phyloP scores from a whole-genome alignment of 1,284 basidiomycete genomes.

The Melampsora americana region DNA sequence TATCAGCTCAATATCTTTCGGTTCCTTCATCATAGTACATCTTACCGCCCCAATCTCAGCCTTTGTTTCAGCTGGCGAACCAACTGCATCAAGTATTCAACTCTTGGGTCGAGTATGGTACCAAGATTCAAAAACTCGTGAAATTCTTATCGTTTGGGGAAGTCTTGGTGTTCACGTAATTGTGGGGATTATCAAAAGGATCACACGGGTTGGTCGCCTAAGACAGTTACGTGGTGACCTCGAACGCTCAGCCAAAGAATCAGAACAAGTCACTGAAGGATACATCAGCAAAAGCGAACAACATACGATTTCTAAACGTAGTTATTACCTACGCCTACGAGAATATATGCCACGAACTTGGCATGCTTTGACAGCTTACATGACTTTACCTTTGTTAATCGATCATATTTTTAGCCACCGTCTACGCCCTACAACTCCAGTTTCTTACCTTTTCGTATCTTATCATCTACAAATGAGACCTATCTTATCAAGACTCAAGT shows the following conservation, averaged over 20 bases:
- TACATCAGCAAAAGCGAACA: background rate
- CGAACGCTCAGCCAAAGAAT: constrained; percentile 7
- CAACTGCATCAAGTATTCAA: constrained; percentile 29
- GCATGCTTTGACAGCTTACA: constrained; percentile 18
- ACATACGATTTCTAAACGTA: background rate
- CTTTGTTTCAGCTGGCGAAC: background rate
- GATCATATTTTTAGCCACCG: constrained; percentile 23
- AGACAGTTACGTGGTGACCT: constrained; percentile 16
- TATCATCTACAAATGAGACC: constrained; percentile 23
- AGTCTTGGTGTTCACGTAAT: constrained; percentile 20
- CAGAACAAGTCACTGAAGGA: background rate
- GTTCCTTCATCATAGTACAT: constrained; percentile 28
- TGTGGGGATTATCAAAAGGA: constrained; percentile 5
- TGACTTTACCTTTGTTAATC: constrained; percentile 11
- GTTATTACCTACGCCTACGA: background rate
- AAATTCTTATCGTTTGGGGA: constrained; percentile 24
- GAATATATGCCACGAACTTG: constrained; percentile 20
- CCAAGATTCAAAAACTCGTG: constrained; percentile 9
- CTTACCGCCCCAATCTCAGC: constrained; percentile 21
- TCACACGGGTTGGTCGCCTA: constrained; percentile 23
- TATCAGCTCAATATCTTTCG: constrained; percentile 20
- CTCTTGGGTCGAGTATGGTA: constrained; percentile 14
- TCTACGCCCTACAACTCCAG: background rate
- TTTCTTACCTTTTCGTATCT: constrained; percentile 23
- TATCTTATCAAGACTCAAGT: constrained; percentile 5